Percentiles rank a stretch among this genome's conserved stretches.
Conservation (phyloP, 768 basidiomycete genomes). For the Holtermanniella nyarrowii region DNA sequence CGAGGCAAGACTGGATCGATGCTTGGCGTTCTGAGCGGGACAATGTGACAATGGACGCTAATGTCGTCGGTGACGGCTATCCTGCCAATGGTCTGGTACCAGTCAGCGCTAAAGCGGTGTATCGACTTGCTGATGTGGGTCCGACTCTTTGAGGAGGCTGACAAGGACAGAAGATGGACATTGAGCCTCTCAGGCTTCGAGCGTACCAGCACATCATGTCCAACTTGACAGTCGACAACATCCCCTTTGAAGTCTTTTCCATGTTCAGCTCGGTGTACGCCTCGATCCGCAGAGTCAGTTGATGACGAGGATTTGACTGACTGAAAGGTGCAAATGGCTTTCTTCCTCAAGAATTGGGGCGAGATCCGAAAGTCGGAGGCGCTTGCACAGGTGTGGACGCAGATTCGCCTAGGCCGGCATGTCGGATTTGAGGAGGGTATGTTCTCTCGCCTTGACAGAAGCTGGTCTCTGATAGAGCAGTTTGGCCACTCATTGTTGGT, state of each 20-base stretch:
- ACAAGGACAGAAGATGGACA: slow-evolving; percentile 54
- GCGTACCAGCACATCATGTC: slow-evolving; percentile 73
- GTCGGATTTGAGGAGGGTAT: slow-evolving; percentile 69
- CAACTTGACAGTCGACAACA: slow-evolving; percentile 65
- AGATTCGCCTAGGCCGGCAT: slow-evolving; percentile 71
- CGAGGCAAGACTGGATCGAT: slow-evolving; percentile 56
- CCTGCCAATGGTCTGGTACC: slow-evolving; percentile 53
- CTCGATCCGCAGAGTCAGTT: slow-evolving; percentile 59
- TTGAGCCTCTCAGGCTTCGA: slow-evolving; percentile 60
- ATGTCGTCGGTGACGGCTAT: slow-evolving; percentile 2
- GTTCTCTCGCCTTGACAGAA: slow-evolving; percentile 1
- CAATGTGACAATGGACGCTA: slow-evolving; percentile 5
- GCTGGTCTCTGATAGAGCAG: slow-evolving; percentile 9
- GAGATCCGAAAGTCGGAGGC: slow-evolving; percentile 73
- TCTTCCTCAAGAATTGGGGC: slow-evolving; percentile 70
- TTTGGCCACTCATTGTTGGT: slow-evolving; percentile 31
- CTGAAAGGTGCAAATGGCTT: slow-evolving; percentile 55
- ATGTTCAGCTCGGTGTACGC: slow-evolving; percentile 73
- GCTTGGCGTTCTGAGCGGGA: slow-evolving; percentile 50
- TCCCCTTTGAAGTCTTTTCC: slow-evolving; percentile 76
- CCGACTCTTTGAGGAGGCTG: neutral
- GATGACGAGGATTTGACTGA: neutral
- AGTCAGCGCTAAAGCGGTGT: slow-evolving; percentile 75
- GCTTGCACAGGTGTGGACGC: slow-evolving; percentile 74
- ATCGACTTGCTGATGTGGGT: slow-evolving; percentile 70